Conservation (phyloP, 495 filamentous ascomycete species). For the Xeromyces bisporus region DNA sequence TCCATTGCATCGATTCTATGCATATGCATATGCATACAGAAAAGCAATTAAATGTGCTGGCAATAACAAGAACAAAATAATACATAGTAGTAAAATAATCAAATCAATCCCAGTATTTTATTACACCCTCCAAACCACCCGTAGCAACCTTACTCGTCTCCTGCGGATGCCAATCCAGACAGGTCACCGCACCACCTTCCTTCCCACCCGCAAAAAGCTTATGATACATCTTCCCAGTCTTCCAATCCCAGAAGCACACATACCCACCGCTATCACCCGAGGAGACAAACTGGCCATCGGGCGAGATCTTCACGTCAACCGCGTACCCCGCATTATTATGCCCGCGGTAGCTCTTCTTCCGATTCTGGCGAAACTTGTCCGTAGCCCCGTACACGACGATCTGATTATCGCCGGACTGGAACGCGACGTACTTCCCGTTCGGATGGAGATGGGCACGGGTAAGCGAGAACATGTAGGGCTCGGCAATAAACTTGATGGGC, state of each 20-base stretch:
- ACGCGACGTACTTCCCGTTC: conserved; percentile 78
- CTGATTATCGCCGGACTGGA: conserved; percentile 87
- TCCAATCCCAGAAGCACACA: conserved; percentile 97
- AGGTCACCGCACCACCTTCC: conserved; percentile 52
- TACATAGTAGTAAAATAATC: too few relatives aligned
- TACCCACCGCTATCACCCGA: conserved; percentile 74
- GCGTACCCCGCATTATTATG: conserved; percentile 93
- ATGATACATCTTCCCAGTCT: conserved; percentile 95
- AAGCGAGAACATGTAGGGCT: conserved; percentile 93
- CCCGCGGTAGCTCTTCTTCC: conserved; percentile 89
- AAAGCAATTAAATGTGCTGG: too few relatives aligned
- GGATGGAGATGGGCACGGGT: conserved; percentile 69
- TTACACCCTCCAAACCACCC: conserved; percentile 70
- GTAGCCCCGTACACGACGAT: conserved; percentile 86
- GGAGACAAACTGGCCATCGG: conserved; percentile 76
- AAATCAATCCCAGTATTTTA: conserved; percentile 86
- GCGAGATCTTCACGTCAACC: conserved; percentile 73
- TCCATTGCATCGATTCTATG: too few relatives aligned
- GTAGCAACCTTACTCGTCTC: conserved; percentile 89
- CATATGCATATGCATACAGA: too few relatives aligned
- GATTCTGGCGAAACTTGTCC: conserved; percentile 92
- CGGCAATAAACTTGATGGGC: conserved; percentile 76
- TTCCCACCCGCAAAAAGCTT: conserved; percentile 65
- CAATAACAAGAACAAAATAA: too few relatives aligned
- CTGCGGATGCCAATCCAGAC: conserved; percentile 82